Evolutionary conservation across 2,329 filamentous ascomycete genomes (phyloP), one percentile per base, ranked within the genome.

Genomic region (Neopestalotiopsis clavispora): DNA sequence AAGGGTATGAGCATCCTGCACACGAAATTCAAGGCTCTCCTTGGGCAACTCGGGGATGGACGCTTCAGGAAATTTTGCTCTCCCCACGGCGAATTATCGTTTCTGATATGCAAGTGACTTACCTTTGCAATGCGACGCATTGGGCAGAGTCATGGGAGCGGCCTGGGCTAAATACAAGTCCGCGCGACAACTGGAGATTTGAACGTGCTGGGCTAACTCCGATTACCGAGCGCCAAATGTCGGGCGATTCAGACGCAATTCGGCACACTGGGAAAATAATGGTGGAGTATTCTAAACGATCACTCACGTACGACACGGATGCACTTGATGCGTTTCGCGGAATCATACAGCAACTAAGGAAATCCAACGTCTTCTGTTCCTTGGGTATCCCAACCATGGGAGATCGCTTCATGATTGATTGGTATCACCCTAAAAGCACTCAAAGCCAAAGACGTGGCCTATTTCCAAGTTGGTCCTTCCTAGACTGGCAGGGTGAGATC

Each of bases 381-480:
- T 59, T 23, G 56, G 56, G n/a, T 59, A 59, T 59, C 20, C 56
- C 56, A 28, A 17, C 30, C 4, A 59, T 10, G n/a, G 30, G 30
- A 5, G 20, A 32, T 6, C 56, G 12, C 20, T 4, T 59, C 7
- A 59, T 59, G 56, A 17, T 59, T 28, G 56, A 59, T 28, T 59
- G 56, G 56, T 59, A 30, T 59, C 56, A 59, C n/a, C 17, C 56
- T 7, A 59, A 13, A 28, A 17, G 56, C n/a, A 4, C 30, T 12
- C 13, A 4, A 9, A 6, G 5, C 1, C 28, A 59, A 14, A 59
- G 56, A 28, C 56, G 17, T 59, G 56, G 12, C 13, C 5, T 28
- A 20, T 59, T 59, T 5, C 56, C 56, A 28, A 59, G n/a, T 32
- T 59, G 56, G 56, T 59, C 56, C 7, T 59, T 59, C 56, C 56